Base-by-base conservation (phyloP, 225 moss, liverwort and hornwort genomes). In the Bryoerythrophyllum caledonicum region DNA sequence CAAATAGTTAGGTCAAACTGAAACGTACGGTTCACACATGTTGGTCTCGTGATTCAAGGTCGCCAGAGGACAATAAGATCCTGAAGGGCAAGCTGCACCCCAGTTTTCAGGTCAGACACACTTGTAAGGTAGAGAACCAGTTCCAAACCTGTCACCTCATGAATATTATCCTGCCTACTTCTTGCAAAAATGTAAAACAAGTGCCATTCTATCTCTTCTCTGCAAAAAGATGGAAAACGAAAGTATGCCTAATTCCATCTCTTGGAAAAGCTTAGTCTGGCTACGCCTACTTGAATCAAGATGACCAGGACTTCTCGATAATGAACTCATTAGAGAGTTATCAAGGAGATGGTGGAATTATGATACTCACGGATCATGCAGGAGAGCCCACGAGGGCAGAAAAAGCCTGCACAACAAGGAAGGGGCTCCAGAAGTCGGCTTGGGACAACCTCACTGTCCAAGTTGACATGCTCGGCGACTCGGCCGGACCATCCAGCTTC, bases 281-380 rank as follows among this genome's bases (percentile, higher is more conserved):
- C 44, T 49, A 1, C 48, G 17, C 6, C 48, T 49, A 5, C 44
- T 15, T 14, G 4, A 77, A 59, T 35, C 5, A 67, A 15, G 46
- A 52, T 51, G 41, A 25, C 21, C n/a, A 63, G 24, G 54, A 37
- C 58, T 65, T 53, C 46, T 69, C 59, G 19, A 19, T 5, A 19
- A 19, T 49, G 19, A 6, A 6, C 6, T 19, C 6, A 19, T 1
- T 8, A 38, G 38, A 49, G 48, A 49, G 19, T 17, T 0, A 67
- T 37, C 60, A 76, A 11, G 44, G 34, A 26, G 58, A 4, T 16
- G 38, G 69, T 19, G 21, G 44, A 60, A 76, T 38, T 10, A 38
- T 38, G 8, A 8, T 74, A 82, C 99, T 92, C 75, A 99, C 99
- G 93, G 75, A 95, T 88, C 99, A 95, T 95, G 66, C 99, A 95